Conservation (phyloP, 345 rosid species). For the Lepidium aucheri region DNA sequence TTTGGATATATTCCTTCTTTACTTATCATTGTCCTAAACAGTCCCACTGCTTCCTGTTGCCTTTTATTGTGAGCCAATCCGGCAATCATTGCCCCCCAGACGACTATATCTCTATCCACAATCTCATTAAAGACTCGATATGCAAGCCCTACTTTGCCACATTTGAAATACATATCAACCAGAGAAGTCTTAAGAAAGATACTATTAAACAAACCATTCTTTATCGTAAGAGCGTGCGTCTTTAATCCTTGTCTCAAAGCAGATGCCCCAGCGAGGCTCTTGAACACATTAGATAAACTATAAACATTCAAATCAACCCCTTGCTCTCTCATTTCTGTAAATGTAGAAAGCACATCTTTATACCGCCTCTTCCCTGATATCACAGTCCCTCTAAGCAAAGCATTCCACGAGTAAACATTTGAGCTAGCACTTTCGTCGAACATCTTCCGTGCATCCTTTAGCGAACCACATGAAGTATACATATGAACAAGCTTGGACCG, state of each 20-base stretch:
- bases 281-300: conserved; percentile 57
- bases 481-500: conserved; percentile 55
- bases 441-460: conserved; percentile 55
- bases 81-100: conserved; percentile 86
- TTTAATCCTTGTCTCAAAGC: conserved; percentile 59
- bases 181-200: conserved; percentile 54
- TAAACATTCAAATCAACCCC: conserved; percentile 72
- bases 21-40: conserved; percentile 52
- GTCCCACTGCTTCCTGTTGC: conserved; percentile 54
- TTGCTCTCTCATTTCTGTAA: conserved; percentile 53
- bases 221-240: conserved; percentile 62
- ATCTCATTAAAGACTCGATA: conserved; percentile 55
- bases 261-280: conserved; percentile 84
- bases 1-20: conserved; percentile 65
- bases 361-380: conserved; percentile 55
- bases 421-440: conserved; percentile 46
- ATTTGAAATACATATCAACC: conserved; percentile 70
- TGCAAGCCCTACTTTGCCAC: conserved; percentile 68
- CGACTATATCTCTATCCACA: conserved; percentile 51
- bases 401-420: conserved; percentile 73
- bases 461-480: conserved; percentile 67
- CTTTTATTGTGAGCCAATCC: conserved; percentile 71
- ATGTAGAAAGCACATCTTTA: conserved; percentile 51
- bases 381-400: conserved; percentile 77
- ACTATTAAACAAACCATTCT: conserved; percentile 56